Percentiles rank a stretch among this genome's conserved stretches.
phyloP scores from a whole-genome alignment of 2,329 filamentous ascomycete species.

The Tolypocladium capitatum region DNA sequence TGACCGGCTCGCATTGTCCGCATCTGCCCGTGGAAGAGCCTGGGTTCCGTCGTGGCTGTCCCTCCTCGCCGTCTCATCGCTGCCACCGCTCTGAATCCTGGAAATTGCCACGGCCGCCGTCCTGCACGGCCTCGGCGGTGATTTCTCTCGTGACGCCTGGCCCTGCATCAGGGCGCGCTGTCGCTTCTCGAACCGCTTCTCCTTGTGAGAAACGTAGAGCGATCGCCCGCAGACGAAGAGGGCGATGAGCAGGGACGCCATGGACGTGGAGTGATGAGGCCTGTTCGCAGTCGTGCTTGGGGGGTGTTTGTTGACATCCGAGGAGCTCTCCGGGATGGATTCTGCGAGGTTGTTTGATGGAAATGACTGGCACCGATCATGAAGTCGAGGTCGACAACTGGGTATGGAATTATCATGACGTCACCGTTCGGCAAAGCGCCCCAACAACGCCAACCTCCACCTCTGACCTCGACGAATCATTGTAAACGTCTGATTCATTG shows the following conservation, averaged over 20 bases:
- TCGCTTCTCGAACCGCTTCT: not conserved
- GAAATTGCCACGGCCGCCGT: not conserved
- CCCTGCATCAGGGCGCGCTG: not conserved
- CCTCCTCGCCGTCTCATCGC: not conserved
- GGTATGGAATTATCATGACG: not conserved
- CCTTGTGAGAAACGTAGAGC: not conserved
- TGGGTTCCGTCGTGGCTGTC: not conserved
- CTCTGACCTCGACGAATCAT: too few species aligned
- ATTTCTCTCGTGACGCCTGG: not conserved
- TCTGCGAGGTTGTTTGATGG: not conserved
- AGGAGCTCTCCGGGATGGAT: not conserved
- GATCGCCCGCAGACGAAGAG: not conserved
- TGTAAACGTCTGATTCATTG: not conserved
- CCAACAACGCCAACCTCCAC: too few species aligned
- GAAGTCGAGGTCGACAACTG: too few species aligned
- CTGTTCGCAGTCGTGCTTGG: not conserved
- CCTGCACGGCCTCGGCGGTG: not conserved
- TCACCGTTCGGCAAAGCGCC: not conserved
- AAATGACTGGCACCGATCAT: not conserved
- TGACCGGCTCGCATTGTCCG: not conserved
- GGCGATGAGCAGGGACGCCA: constrained; percentile 1
- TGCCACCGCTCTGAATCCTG: not conserved
- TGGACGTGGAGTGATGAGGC: not conserved
- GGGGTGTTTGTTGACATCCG: not conserved
- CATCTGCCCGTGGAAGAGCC: too few species aligned